These are phyloP conservation scores for Podosphaera fusca DNA, from an alignment of 2,329 filamentous ascomycete species.

Conservation along the genomic window DNA sequence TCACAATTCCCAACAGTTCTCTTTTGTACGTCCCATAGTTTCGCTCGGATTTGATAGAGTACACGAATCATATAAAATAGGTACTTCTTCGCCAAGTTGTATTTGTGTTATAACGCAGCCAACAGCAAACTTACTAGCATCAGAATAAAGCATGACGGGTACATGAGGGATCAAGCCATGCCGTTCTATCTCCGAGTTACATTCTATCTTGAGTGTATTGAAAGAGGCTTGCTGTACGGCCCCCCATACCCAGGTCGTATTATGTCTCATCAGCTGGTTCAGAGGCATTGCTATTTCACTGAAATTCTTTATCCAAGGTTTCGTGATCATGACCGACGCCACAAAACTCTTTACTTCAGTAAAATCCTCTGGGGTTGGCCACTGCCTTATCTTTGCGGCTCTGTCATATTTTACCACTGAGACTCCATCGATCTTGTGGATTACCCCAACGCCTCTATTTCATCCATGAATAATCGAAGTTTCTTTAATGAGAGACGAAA, in stretches of 20 bases:
- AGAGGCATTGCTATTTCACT: slow-evolving; percentile 1
- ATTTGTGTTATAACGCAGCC: not conserved
- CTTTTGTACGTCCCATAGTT: not conserved
- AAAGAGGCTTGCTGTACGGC: not conserved
- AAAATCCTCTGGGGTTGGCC: not conserved
- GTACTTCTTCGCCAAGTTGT: not conserved
- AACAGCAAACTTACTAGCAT: slow-evolving; percentile 1
- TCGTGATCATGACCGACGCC: not conserved
- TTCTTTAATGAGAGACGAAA: not conserved
- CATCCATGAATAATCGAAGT: not conserved
- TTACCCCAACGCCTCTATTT: not conserved
- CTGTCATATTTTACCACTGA: not conserved
- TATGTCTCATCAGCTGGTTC: not conserved
- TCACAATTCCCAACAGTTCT: not conserved
- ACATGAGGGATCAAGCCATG: not conserved
- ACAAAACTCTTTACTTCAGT: not conserved
- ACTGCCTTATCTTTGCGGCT: not conserved
- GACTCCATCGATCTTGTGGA: not conserved
- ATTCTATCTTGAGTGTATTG: not conserved
- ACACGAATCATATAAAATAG: slow-evolving; percentile 1
- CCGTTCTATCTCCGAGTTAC: not conserved
- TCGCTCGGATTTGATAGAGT: not conserved
- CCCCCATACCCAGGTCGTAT: not conserved
- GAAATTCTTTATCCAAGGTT: not conserved
- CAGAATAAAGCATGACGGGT: not conserved